Percentiles rank a stretch among this genome's conserved stretches.
These are phyloP conservation scores for Rhodofomes roseus DNA, from an alignment of 1,284 basidiomycete genomes.

Conservation along the genomic window DNA sequence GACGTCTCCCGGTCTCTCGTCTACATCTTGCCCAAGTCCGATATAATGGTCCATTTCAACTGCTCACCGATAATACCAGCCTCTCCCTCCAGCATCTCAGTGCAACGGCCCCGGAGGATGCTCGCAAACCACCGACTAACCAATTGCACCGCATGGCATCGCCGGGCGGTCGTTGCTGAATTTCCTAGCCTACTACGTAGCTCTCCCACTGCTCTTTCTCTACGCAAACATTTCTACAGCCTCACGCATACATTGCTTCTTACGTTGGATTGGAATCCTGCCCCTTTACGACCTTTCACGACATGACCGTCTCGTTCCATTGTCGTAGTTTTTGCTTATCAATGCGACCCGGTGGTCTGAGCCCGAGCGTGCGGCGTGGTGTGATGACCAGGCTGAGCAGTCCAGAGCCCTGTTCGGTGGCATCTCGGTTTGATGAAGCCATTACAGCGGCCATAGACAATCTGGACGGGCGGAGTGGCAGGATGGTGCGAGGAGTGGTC, in stretches of 20 bases:
- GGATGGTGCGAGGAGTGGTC: background rate
- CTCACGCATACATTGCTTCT: slow-evolving; percentile 5
- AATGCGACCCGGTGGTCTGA: background rate
- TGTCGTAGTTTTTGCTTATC: slow-evolving; percentile 2
- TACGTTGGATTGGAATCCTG: slow-evolving; percentile 3
- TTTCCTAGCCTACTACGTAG: background rate
- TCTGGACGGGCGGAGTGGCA: too few species aligned
- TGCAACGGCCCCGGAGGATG: background rate
- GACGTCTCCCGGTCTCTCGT: background rate
- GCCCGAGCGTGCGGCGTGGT: background rate
- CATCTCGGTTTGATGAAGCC: background rate
- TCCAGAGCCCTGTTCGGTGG: background rate
- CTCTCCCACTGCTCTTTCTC: slow-evolving; percentile 7
- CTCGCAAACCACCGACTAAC: background rate
- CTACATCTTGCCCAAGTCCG: background rate
- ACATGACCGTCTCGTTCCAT: slow-evolving; percentile 10
- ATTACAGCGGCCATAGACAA: background rate
- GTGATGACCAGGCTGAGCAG: background rate
- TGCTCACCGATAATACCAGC: background rate
- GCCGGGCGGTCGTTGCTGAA: slow-evolving; percentile 7
- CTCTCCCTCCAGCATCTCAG: background rate
- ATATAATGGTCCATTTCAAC: background rate
- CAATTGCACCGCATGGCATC: slow-evolving; percentile 6
- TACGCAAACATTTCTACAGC: slow-evolving; percentile 3
- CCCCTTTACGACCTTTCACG: slow-evolving; percentile 19